Base-by-base conservation (phyloP, 2,329 filamentous ascomycete species). In the Aspergillus sp. region DNA sequence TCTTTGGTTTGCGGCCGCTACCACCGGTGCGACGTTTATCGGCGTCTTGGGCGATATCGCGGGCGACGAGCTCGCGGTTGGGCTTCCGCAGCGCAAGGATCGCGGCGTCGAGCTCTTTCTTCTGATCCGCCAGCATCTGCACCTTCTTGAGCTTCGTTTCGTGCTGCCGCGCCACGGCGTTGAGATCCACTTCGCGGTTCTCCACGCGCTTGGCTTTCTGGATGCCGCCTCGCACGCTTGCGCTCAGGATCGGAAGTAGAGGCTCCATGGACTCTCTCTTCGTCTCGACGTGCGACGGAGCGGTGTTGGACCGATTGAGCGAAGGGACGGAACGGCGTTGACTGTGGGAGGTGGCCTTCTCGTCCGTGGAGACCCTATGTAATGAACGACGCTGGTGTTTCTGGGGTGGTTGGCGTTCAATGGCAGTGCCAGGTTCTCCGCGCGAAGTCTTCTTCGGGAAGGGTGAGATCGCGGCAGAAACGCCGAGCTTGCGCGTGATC, bases 141-240 rank as follows among this genome's bases (percentile, higher is more conserved):
- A 76, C 73, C 57, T 76, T 77, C 57, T 71, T 73, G 38, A 76
- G 56, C 55, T 78, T 80, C 9, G 69, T 65, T 55, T 79, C 74
- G 47, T 75, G 73, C 47, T 72, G 70, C 47, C 73, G 72, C 7
- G 74, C 70, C 50, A 72, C 70, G 2, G 75, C 73, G 45, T 72
- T 70, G 9, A 80, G 68, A 57, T 80, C 77, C 41, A 80, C 70
- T 60, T 79, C 76, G 20, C 77, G 75, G 56, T 78, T 77, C 45
- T 75, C 73, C 21, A 71, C 71, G 11, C 75, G 72, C 40, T 73
- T 72, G 2, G 74, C 66, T 52, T 76, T 74, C 47, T 77, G 73
- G 17, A 78, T 73, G 2, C 74, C 73, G 17, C 73, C 73, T 11
- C 75, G 71, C 5, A 73, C 71, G 40, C 62, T 70, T 11, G 68